A percentile compares a stretch with the other conserved stretches of the same genome.
These are phyloP conservation scores for Chlamydomonas urium DNA, from an alignment of 139 green algal species.

Conservation along the genomic window DNA sequence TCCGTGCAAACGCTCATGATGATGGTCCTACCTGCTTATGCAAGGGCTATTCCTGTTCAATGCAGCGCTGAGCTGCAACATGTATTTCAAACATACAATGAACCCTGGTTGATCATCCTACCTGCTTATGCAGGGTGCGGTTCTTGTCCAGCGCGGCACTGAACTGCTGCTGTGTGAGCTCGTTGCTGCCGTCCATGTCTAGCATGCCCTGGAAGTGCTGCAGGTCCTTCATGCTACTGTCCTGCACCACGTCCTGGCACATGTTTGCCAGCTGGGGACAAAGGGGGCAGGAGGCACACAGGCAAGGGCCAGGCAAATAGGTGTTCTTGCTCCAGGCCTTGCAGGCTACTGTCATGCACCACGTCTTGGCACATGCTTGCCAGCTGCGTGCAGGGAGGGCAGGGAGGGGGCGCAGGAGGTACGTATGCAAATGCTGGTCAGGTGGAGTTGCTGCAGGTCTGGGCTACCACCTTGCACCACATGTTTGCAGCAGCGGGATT, in stretches of 20 bases:
- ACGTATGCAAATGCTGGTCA: background rate
- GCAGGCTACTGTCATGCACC: too few species aligned
- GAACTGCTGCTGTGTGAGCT: constrained; percentile 9
- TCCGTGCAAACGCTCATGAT: background rate
- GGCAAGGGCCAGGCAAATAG: background rate
- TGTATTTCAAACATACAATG: background rate
- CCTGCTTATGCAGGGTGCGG: constrained; percentile 1
- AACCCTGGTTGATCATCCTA: background rate
- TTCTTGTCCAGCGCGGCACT: background rate
- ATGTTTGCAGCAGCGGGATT: too few species aligned
- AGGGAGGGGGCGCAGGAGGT: background rate
- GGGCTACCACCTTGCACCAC: too few species aligned
- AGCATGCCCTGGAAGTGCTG: constrained; percentile 32
- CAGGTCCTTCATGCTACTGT: constrained; percentile 19
- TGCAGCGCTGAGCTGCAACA: background rate
- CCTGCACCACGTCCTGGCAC: constrained; percentile 16
- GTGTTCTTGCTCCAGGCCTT: background rate
- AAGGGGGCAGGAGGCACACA: background rate
- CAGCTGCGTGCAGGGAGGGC: too few species aligned
- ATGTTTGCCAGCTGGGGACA: background rate
- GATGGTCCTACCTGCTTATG: background rate
- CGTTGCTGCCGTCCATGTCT: constrained; percentile 20
- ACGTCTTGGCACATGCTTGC: too few species aligned
- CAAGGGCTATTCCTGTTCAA: background rate
- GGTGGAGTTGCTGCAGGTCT: background rate